Evolutionary conservation across 176 grass and related monocot species (phyloP).

Genomic region (Elaeis guineensis): DNA sequence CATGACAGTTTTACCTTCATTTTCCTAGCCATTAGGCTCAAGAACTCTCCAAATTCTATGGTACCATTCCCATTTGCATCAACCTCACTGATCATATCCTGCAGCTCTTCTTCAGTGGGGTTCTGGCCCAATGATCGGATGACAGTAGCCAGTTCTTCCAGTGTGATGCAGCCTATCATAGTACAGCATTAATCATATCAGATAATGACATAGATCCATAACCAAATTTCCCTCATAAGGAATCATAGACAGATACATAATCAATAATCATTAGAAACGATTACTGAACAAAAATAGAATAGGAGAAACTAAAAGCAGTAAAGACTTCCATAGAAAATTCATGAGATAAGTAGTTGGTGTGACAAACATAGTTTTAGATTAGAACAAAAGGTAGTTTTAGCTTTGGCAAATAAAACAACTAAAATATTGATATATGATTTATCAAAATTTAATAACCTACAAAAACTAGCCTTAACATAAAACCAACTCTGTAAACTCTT

Average conservation of each 20-base stretch:
- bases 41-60: constrained; percentile 16
- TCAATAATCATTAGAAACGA: no score
- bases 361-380: no score
- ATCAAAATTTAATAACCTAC: no score
- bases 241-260: not conserved
- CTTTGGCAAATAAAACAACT: no score
- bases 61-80: constrained; percentile 27
- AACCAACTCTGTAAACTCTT: no score
- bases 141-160: constrained; percentile 27
- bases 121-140: constrained; percentile 23
- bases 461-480: no score
- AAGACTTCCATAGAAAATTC: no score
- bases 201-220: not conserved
- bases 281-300: no score
- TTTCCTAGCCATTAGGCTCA: not conserved
- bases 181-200: not conserved
- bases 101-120: constrained; percentile 27
- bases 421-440: no score
- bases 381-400: no score
- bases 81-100: constrained; percentile 40
- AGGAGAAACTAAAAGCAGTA: no score
- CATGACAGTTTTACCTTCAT: not conserved
- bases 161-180: constrained; percentile 32
- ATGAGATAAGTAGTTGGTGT: no score
- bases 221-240: not conserved